Base-by-base conservation (phyloP, 495 filamentous ascomycete species). In the Talaromyces trachyspermus region DNA sequence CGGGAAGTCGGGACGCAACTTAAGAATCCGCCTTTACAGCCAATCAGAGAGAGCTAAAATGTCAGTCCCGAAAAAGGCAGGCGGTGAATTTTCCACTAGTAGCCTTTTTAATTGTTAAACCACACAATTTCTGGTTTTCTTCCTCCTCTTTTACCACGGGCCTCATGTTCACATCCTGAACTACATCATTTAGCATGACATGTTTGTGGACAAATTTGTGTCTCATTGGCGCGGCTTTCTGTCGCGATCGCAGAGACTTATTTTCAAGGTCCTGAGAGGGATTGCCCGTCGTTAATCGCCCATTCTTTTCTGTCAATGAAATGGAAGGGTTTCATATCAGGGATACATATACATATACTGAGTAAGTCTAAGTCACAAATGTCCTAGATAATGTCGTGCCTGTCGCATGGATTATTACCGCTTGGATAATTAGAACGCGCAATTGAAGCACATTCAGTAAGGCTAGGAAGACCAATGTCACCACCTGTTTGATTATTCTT, bases 211-310 rank as follows among this genome's bases (percentile, higher is more conserved):
- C 51, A 63, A 57, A 59, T n/a, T n/a, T 54, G 49, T 39, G 50
- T 58, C 64, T 68, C 68, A 68, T 52, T 59, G 64, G 63, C 68
- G 64, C 70, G 70, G 64, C 69, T 66, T 70, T 70, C 69, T 75
- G 72, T 71, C 64, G 65, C 57, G 58, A 68, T 59, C 54, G 59
- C 61, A 36, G 48, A 50, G 59, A 64, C 60, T 62, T 23, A 57
- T 53, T 54, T 25, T 49, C 53, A 52, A 66, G 66, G 60, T 45
- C 64, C 66, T 64, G 51, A 75, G 69, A 75, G 60, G 63, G 58
- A 72, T 44, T 36, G 58, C 72, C 72, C 69, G 71, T 76, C 72
- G 74, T 77, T 77, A 77, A 77, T 77, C 74, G 72, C 74, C 67
- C 74, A 65, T 68, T 71, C 61, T 62, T 58, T 58, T 69, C 68